Conservation (phyloP, 2,329 filamentous ascomycete genomes). For the Acarospora socialis region DNA sequence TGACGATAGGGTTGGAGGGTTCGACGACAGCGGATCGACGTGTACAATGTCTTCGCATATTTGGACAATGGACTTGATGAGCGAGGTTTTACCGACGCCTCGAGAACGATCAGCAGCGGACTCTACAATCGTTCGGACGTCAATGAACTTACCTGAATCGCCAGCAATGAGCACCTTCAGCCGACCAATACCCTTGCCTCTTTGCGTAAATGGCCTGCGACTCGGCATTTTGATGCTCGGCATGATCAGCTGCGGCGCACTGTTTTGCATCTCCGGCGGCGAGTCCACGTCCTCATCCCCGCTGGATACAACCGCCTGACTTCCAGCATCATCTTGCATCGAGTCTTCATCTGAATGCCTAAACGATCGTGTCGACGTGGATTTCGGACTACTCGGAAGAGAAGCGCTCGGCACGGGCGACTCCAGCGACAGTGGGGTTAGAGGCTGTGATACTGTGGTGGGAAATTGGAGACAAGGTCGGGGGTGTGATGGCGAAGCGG, state of each 20-base stretch:
- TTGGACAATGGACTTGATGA: constrained; percentile 80
- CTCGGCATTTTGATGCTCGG: constrained; percentile 85
- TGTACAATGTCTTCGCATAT: constrained; percentile 86
- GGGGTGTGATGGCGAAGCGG: too few species aligned
- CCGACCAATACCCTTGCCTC: constrained; percentile 68
- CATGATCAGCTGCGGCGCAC: constrained; percentile 77
- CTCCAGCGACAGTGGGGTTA: constrained; percentile 32
- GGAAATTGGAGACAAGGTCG: too few species aligned
- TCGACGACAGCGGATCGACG: constrained; percentile 48
- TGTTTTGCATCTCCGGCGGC: constrained; percentile 21
- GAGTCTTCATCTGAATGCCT: constrained; percentile 44
- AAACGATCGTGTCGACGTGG: constrained; percentile 43
- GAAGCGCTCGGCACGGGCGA: constrained; percentile 36
- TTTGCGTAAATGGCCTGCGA: constrained; percentile 77
- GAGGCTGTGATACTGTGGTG: constrained; percentile 28
- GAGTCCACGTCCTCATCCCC: constrained; percentile 39
- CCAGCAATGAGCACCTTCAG: constrained; percentile 84
- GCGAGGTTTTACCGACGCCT: constrained; percentile 79
- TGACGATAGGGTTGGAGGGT: constrained; percentile 16
- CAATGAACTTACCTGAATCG: constrained; percentile 45
- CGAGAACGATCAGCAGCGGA: constrained; percentile 8
- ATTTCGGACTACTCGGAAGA: constrained; percentile 45
- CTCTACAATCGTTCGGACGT: background rate
- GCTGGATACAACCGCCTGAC: constrained; percentile 40
- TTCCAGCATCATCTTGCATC: constrained; percentile 39